Evolutionary conservation across 305 asterid genomes (phyloP).

Genomic region (Plantago rigida): DNA sequence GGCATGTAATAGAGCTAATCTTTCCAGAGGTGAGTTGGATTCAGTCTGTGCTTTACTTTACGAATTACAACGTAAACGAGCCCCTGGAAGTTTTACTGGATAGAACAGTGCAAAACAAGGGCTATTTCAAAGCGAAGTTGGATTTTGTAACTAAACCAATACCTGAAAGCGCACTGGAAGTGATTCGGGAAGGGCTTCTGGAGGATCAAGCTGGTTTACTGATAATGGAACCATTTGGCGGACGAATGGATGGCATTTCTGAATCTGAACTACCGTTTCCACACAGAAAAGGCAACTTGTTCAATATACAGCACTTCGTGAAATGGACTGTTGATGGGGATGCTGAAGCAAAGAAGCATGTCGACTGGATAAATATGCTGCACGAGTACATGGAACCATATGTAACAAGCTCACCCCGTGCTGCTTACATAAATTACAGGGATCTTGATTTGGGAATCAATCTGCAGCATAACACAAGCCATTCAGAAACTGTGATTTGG

Average conservation of each 20-base stretch:
- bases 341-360: slow-evolving; percentile 25
- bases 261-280: slow-evolving; percentile 38
- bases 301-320: slow-evolving; percentile 40
- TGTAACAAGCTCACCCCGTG: slow-evolving; percentile 32
- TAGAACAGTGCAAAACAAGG: slow-evolving; percentile 23
- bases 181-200: slow-evolving; percentile 23
- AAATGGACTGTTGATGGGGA: slow-evolving; percentile 33
- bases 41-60: slow-evolving; percentile 33
- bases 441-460: slow-evolving; percentile 49
- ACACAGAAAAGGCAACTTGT: slow-evolving; percentile 41
- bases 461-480: slow-evolving; percentile 21
- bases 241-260: slow-evolving; percentile 33
- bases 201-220: slow-evolving; percentile 27
- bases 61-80: slow-evolving; percentile 13
- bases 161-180: slow-evolving; percentile 24
- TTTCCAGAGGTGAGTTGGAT: slow-evolving; percentile 44
- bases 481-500: slow-evolving; percentile 34
- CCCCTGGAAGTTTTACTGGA: slow-evolving; percentile 29
- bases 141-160: slow-evolving; percentile 34
- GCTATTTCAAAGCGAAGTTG: slow-evolving; percentile 42
- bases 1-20: too few relatives aligned
- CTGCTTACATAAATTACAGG: slow-evolving; percentile 35
- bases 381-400: slow-evolving; percentile 34
- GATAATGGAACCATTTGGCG: slow-evolving; percentile 44
- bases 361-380: slow-evolving; percentile 31